Evolutionary conservation across 352 stramenopile genomes (phyloP).

Genomic region (Blastocystis sp.): DNA sequence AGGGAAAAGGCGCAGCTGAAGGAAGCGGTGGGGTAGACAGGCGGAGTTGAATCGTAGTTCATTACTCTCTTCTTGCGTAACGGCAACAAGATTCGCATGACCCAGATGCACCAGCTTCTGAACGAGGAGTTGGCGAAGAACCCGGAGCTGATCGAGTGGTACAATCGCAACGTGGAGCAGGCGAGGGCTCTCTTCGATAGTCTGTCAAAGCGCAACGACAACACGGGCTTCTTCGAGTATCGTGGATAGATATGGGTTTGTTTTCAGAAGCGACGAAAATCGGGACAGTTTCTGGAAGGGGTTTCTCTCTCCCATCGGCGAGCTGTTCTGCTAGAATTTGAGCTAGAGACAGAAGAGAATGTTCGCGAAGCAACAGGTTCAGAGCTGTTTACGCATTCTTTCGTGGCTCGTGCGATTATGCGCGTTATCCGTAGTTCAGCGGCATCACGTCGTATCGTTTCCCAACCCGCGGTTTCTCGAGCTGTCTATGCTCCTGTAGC

Average conservation of each 20-base stretch:
- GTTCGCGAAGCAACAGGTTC: constrained; percentile 55
- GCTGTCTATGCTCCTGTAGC: background rate
- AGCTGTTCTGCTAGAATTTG: background rate
- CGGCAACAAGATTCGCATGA: constrained; percentile 48
- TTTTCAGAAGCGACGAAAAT: constrained; percentile 4
- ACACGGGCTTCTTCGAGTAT: constrained; percentile 37
- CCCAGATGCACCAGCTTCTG: constrained; percentile 16
- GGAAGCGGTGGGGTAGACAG: background rate
- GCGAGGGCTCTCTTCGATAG: constrained; percentile 1
- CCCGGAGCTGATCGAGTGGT: constrained; percentile 8
- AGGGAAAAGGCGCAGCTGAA: constrained; percentile 11
- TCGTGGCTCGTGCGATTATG: background rate
- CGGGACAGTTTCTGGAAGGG: background rate
- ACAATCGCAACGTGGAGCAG: constrained; percentile 6
- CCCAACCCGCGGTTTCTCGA: background rate
- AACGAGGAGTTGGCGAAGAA: constrained; percentile 13
- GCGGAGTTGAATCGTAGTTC: constrained; percentile 1
- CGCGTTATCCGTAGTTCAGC: constrained; percentile 24
- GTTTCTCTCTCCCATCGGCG: background rate
- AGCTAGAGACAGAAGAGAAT: constrained; percentile 36
- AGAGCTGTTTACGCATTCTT: constrained; percentile 47
- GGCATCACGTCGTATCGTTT: background rate
- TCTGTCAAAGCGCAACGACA: constrained; percentile 10
- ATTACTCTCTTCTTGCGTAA: constrained; percentile 35
- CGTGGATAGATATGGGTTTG: constrained; percentile 52